Evolutionary conservation across 2,329 filamentous ascomycete species (phyloP), one percentile per base, ranked within the genome.

Genomic region (Fusarium austroafricanum): DNA sequence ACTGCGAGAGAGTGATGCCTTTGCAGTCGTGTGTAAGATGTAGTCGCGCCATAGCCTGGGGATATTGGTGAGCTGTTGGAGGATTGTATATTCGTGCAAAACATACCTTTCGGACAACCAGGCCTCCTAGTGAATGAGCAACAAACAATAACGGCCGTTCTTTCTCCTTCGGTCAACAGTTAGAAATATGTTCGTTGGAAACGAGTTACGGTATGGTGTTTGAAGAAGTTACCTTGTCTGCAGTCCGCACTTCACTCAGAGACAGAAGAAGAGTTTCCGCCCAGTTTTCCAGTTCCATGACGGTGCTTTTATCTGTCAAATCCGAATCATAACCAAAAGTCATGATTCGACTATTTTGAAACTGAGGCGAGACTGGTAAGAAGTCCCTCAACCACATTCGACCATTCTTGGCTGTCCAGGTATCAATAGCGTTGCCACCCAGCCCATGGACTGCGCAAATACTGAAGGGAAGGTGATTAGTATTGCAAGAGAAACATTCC

Each of bases 261-360:
- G 23, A 21, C 2, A 3, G 26, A 2, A 52, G 6, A 0, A 52
- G 3, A 10, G 5, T 4, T 0, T 15, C 49, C 0, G 26, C 49
- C 49, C 49, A 52, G 2, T 23, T 9, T 2, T 31, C 4, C 0
- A 52, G n/a, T 21, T 1, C 26, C 49, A 52, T 52, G 0, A 43
- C 15, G 0, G 11, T 42, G 0, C 3, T 6, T 5, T 3, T 40
- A 4, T 52, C 23, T 0, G n/a, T 31, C 0, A 42, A 0, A 26
- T 52, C 49, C 0, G 37, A 52, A 2, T 52, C 49, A 14, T 43
- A 52, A 5, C 49, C 49, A 18, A 52, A 52, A n/a, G 18, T 43
- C 49, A 52, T 52, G 0, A 43, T 6, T 0, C 49, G 35, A 0
- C 49, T 52, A 0, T 23, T 10, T 3, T 52, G 1, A 12, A 52